Evolutionary conservation across 805 yeast genomes (phyloP).

Genomic region (Cyberlindnera xylosilytica): DNA sequence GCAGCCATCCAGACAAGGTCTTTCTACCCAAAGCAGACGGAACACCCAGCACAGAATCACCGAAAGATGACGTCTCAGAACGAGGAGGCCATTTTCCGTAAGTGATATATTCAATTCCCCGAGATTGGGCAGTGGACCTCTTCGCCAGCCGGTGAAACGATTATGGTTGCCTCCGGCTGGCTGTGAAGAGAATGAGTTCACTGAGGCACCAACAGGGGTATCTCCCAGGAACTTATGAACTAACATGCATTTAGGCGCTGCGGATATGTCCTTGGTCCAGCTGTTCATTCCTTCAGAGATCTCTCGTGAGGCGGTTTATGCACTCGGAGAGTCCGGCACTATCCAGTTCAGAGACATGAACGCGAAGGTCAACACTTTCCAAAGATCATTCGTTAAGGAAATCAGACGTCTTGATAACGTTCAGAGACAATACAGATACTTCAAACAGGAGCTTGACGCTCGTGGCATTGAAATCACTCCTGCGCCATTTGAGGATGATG

Average conservation of each 20-base stretch:
- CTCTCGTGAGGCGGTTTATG: constrained; percentile 78
- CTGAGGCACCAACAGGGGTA: too few species aligned
- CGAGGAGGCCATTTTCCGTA: constrained; percentile 41
- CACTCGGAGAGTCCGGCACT: constrained; percentile 81
- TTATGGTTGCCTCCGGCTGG: neutral
- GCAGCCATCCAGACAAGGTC: neutral
- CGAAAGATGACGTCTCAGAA: constrained; percentile 5
- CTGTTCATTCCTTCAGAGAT: constrained; percentile 90
- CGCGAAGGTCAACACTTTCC: constrained; percentile 76
- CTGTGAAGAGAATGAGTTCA: too few species aligned
- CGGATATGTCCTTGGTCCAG: constrained; percentile 96
- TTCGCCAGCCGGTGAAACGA: too few species aligned
- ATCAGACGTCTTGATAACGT: constrained; percentile 80
- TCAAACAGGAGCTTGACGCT: constrained; percentile 48
- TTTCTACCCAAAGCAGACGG: neutral
- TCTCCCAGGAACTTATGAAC: constrained; percentile 4
- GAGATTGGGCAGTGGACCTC: too few species aligned
- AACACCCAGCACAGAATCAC: neutral
- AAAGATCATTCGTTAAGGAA: constrained; percentile 87
- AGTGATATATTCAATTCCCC: constrained; percentile 15
- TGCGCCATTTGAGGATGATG: constrained; percentile 26
- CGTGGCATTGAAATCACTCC: constrained; percentile 39
- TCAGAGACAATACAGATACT: constrained; percentile 74
- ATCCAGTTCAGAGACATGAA: constrained; percentile 92
- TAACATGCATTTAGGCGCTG: constrained; percentile 52